These are phyloP conservation scores for Wickerhamiella allomyrinae DNA, from an alignment of 805 yeast species.

Conservation along the genomic window DNA sequence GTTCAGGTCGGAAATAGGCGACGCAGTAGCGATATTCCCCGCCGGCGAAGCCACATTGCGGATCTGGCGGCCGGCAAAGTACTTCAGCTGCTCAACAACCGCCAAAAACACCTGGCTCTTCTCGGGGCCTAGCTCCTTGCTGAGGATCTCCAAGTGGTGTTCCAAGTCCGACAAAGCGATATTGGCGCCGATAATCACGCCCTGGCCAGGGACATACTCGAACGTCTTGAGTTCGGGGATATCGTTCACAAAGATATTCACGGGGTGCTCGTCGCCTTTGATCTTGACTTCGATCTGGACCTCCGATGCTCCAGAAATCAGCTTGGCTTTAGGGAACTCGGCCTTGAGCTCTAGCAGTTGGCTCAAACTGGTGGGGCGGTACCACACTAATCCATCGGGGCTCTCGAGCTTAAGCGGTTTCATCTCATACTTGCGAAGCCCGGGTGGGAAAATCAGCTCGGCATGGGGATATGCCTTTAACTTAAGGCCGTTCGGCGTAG, in stretches of 20 bases:
- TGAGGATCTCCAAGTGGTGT: slow-evolving; percentile 24
- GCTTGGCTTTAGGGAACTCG: slow-evolving; percentile 27
- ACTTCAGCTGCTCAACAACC: slow-evolving; percentile 30
- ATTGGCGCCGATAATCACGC: slow-evolving; percentile 32
- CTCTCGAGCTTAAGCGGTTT: slow-evolving; percentile 24
- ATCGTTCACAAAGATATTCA: slow-evolving; percentile 31
- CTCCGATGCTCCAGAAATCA: slow-evolving; percentile 37
- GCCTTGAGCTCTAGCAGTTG: slow-evolving; percentile 27
- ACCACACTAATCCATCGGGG: slow-evolving; percentile 30
- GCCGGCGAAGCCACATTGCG: slow-evolving; percentile 38
- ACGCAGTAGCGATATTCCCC: slow-evolving; percentile 36
- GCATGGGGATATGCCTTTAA: slow-evolving; percentile 28
- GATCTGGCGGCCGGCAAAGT: slow-evolving; percentile 36
- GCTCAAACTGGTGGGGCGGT: slow-evolving; percentile 29
- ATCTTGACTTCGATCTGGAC: slow-evolving; percentile 35
- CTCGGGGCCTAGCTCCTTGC: slow-evolving; percentile 14
- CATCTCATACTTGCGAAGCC: slow-evolving; percentile 22
- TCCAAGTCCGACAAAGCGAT: slow-evolving; percentile 30
- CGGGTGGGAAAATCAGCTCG: slow-evolving; percentile 31
- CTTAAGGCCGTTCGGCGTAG: slow-evolving; percentile 26
- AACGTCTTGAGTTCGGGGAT: slow-evolving; percentile 28
- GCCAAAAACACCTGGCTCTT: slow-evolving; percentile 27
- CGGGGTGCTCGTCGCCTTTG: slow-evolving; percentile 29
- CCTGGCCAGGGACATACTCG: slow-evolving; percentile 28
- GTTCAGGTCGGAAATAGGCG: slow-evolving; percentile 36